phyloP scores from a whole-genome alignment of 2,329 filamentous ascomycete genomes.

The Nakataea oryzae region DNA sequence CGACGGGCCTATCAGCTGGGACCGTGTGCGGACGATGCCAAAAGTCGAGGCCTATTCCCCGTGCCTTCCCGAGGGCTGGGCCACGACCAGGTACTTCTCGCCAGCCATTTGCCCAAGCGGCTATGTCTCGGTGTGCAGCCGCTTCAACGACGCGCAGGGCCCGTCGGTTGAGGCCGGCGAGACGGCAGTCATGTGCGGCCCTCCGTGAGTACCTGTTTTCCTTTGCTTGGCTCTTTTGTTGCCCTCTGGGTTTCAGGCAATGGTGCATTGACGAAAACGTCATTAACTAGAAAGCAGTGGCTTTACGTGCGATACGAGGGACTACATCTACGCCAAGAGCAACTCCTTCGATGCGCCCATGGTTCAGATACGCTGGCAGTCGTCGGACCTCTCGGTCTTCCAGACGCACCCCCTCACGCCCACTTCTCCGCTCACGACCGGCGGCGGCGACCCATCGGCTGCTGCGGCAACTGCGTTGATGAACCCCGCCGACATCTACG shows the following conservation, averaged over 20 bases:
- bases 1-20: background rate
- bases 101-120: conserved; percentile 23
- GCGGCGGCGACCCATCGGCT: no score
- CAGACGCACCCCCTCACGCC: conserved; percentile 3
- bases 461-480: background rate
- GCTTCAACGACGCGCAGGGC: conserved; percentile 10
- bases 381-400: background rate
- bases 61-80: conserved; percentile 5
- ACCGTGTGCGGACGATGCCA: background rate
- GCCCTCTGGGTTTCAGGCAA: no score
- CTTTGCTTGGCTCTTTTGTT: background rate
- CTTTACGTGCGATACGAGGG: background rate
- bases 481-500: background rate
- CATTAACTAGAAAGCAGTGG: background rate
- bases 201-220: conserved; percentile 4
- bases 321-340: background rate
- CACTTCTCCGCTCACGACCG: no score
- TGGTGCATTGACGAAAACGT: background rate
- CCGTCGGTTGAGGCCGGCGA: conserved; percentile 18
- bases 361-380: conserved; percentile 3
- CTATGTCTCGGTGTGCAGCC: conserved; percentile 18
- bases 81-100: conserved; percentile 18
- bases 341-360: background rate
- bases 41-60: background rate
- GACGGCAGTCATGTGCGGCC: conserved; percentile 19